Conservation (phyloP, 2,329 filamentous ascomycete species). For the Phyllosticta ampelicida region DNA sequence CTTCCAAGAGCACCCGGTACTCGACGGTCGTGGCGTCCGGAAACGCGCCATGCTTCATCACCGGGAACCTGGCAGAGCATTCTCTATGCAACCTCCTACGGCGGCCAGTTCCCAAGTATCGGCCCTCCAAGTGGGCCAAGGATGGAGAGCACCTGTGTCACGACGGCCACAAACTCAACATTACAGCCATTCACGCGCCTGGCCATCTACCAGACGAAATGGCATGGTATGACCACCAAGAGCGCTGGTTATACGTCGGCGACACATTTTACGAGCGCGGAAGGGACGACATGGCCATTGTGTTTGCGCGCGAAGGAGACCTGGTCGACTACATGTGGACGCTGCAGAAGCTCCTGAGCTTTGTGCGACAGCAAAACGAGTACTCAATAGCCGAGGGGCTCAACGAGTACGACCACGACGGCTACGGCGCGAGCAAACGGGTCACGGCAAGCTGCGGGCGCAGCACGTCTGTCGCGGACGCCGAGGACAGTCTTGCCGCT, state of each 20-base stretch:
- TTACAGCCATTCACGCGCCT: slow-evolving; percentile 36
- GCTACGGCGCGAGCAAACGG: slow-evolving; percentile 14
- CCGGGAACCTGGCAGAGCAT: slow-evolving; percentile 27
- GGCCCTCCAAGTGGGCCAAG: slow-evolving; percentile 31
- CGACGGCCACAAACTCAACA: slow-evolving; percentile 19
- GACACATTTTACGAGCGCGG: slow-evolving; percentile 36
- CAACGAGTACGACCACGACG: slow-evolving; percentile 15
- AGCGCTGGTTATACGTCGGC: slow-evolving; percentile 36
- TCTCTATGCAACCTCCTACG: slow-evolving; percentile 32
- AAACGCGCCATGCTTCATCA: slow-evolving; percentile 30
- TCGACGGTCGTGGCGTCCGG: slow-evolving; percentile 25
- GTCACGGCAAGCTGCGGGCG: slow-evolving; percentile 28
- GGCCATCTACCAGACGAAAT: slow-evolving; percentile 39
- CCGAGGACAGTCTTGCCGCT: slow-evolving; percentile 25
- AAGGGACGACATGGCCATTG: slow-evolving; percentile 27
- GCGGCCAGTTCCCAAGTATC: slow-evolving; percentile 27
- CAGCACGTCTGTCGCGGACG: slow-evolving; percentile 27
- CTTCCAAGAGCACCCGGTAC: slow-evolving; percentile 10
- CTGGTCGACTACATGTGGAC: slow-evolving; percentile 90
- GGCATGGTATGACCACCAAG: slow-evolving; percentile 35
- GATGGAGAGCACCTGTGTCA: slow-evolving; percentile 25
- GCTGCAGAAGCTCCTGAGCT: slow-evolving; percentile 55
- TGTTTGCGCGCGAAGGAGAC: slow-evolving; percentile 37
- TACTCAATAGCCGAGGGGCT: slow-evolving; percentile 3
- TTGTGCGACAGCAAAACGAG: slow-evolving; percentile 16